Conservation (phyloP, 2,329 filamentous ascomycete genomes). For the Nothophaeocryptopus gaeumannii region DNA sequence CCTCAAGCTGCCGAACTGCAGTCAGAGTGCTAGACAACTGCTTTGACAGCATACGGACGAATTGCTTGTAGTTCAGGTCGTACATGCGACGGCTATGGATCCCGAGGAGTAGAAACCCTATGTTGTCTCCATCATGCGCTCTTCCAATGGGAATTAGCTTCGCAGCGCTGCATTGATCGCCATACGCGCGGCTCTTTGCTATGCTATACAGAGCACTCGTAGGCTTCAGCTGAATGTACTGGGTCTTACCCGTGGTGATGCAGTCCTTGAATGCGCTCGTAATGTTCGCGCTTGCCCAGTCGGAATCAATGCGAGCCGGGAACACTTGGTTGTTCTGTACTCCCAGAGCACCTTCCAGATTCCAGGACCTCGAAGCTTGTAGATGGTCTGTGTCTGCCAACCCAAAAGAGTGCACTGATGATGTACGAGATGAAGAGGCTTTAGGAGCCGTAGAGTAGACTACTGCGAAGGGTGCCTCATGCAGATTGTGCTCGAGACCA, state of each 20-base stretch:
- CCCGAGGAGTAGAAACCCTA: constrained; percentile 31
- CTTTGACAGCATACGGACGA: constrained; percentile 33
- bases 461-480: constrained; percentile 23
- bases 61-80: constrained; percentile 34
- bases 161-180: constrained; percentile 33
- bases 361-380: constrained; percentile 1
- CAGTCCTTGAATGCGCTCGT: constrained; percentile 4
- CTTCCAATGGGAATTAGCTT: constrained; percentile 36
- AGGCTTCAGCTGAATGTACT: constrained; percentile 9
- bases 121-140: constrained; percentile 16
- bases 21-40: constrained; percentile 25
- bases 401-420: background rate
- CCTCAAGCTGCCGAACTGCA: constrained; percentile 30
- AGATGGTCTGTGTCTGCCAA: too few species aligned
- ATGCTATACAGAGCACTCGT: constrained; percentile 1
- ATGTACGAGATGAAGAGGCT: background rate
- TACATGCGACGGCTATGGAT: constrained; percentile 37
- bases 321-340: background rate
- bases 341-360: constrained; percentile 11
- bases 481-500: constrained; percentile 14
- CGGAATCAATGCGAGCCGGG: constrained; percentile 5
- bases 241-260: constrained; percentile 20
- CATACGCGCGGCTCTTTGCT: constrained; percentile 17
- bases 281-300: constrained; percentile 13
- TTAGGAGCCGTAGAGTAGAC: constrained; percentile 13